A percentile compares a stretch with the other conserved stretches of the same genome.
Evolutionary conservation across 192 early-diverging fungal genomes (phyloP).

Genomic region (Entomortierella lignicola): DNA sequence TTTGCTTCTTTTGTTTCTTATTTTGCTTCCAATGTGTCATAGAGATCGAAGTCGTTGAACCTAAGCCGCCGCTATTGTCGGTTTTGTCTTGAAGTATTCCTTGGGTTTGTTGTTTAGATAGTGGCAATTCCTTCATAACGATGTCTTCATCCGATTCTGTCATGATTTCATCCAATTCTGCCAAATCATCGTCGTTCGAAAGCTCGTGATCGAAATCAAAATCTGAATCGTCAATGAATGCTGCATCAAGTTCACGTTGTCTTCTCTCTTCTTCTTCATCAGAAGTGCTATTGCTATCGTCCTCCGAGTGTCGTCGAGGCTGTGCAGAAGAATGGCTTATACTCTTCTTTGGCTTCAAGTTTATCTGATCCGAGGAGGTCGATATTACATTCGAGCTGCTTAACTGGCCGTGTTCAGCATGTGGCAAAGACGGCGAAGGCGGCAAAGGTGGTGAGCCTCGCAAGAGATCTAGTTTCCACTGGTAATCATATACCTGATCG

Average conservation of each 20-base stretch:
- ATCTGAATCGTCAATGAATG: slow-evolving; percentile 39
- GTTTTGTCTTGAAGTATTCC: no score
- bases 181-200: neutral
- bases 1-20: no score
- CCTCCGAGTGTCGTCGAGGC: no score
- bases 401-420: neutral
- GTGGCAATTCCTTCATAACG: neutral
- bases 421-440: neutral
- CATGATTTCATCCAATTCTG: no score
- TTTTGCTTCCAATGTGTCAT: no score
- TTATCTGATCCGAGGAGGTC: no score
- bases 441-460: neutral
- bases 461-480: slow-evolving; percentile 19
- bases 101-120: neutral
- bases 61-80: no score
- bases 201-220: neutral
- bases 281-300: no score
- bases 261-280: slow-evolving; percentile 15
- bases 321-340: no score
- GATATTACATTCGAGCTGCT: no score
- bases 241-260: slow-evolving; percentile 25
- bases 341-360: no score
- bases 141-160: slow-evolving; percentile 7
- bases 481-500: neutral
- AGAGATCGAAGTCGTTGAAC: no score